A percentile compares a stretch with the other conserved stretches of the same genome.
Evolutionary conservation across 441 rosid genomes (phyloP).

Genomic region (Metrosideros polymorpha): DNA sequence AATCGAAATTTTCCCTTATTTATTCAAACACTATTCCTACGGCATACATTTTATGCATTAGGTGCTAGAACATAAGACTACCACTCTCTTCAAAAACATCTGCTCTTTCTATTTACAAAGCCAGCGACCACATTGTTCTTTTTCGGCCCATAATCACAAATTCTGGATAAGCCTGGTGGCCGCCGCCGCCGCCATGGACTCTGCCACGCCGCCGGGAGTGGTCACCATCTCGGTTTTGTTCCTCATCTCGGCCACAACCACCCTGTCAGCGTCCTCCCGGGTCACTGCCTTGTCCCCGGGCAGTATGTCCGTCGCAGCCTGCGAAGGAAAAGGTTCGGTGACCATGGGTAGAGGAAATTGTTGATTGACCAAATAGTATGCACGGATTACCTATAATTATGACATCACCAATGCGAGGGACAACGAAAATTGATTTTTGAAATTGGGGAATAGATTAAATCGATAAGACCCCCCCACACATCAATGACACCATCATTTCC

Average conservation of each 20-base stretch:
- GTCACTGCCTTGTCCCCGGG: conserved; percentile 30
- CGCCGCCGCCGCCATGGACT: conserved; percentile 34
- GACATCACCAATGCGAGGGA: too few relatives aligned
- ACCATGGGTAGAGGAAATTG: not conserved
- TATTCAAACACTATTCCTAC: not conserved
- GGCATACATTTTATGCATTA: not conserved
- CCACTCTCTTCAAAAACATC: not conserved
- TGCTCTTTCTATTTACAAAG: not conserved
- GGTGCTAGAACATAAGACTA: not conserved
- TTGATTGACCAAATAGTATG: not conserved
- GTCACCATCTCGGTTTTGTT: conserved; percentile 30
- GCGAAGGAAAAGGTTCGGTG: not conserved
- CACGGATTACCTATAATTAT: too few relatives aligned
- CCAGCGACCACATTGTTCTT: not conserved
- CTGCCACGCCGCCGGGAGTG: conserved; percentile 50
- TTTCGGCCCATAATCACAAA: not conserved
- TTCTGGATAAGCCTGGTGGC: conserved; percentile 35
- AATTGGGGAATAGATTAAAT: not conserved
- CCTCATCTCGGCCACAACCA: conserved; percentile 36
- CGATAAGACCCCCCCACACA: too few relatives aligned
- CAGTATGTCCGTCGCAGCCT: conserved; percentile 36
- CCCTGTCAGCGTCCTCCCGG: conserved; percentile 37
- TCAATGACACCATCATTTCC: too few relatives aligned
- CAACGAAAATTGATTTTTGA: not conserved
- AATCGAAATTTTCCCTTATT: too few relatives aligned